These are phyloP conservation scores for Fusarium euwallaceae DNA, from an alignment of 2,329 filamentous ascomycete species.

Conservation along the genomic window DNA sequence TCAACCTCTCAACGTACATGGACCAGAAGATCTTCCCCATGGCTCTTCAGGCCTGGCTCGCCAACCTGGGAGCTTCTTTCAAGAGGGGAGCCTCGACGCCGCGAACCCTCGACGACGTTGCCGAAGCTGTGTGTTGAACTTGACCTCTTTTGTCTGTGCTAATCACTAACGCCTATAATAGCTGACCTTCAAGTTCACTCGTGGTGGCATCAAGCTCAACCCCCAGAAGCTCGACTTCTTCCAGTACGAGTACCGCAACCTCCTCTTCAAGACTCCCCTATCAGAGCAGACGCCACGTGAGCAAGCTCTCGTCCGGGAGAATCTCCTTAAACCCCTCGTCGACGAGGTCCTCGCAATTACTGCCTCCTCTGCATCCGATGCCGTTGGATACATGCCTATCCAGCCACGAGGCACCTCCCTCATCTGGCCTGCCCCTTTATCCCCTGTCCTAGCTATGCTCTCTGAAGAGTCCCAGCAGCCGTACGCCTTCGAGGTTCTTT, in stretches of 20 bases:
- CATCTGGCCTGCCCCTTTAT: conserved; percentile 43
- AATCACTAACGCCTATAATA: conserved; percentile 52
- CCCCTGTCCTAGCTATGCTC: conserved; percentile 46
- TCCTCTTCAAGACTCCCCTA: conserved; percentile 48
- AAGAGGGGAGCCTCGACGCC: conserved; percentile 45
- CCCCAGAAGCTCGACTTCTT: conserved; percentile 85
- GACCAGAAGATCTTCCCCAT: conserved; percentile 61
- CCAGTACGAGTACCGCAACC: conserved; percentile 73
- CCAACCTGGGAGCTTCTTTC: conserved; percentile 69
- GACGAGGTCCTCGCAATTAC: conserved; percentile 45
- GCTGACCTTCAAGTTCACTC: conserved; percentile 91
- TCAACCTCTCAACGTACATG: conserved; percentile 66
- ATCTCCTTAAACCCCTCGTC: conserved; percentile 44
- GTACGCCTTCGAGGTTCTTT: conserved; percentile 42
- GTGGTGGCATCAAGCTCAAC: conserved; percentile 87
- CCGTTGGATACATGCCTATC: conserved; percentile 21
- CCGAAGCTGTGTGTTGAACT: conserved; percentile 69
- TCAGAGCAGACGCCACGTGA: conserved; percentile 41
- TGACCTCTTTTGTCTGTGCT: background rate
- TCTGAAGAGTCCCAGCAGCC: conserved; percentile 20
- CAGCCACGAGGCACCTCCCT: conserved; percentile 37
- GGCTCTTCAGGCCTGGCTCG: conserved; percentile 81
- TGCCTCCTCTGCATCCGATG: conserved; percentile 5
- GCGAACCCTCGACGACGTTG: conserved; percentile 74
- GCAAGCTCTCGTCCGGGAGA: conserved; percentile 28